These are phyloP conservation scores for Cercospora zeae-maydis DNA, from an alignment of 2,329 filamentous ascomycete genomes.

Conservation along the genomic window DNA sequence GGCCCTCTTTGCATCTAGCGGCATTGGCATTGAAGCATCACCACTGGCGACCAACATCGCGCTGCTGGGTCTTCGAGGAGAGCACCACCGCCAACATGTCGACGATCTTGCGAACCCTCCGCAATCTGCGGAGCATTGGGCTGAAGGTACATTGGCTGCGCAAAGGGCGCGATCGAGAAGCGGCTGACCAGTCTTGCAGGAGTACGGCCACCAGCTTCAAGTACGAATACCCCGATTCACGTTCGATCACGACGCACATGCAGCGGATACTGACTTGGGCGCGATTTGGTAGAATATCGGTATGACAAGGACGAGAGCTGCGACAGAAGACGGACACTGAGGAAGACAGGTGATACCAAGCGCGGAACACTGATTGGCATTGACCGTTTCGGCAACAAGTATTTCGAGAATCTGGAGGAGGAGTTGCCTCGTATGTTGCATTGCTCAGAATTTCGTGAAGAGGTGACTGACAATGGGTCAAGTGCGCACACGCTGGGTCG, in stretches of 20 bases:
- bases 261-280: constrained; percentile 18
- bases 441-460: neutral
- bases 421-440: constrained; percentile 76
- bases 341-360: constrained; percentile 81
- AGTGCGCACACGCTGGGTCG: constrained; percentile 97
- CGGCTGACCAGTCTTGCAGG: constrained; percentile 54
- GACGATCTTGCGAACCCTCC: constrained; percentile 78
- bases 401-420: constrained; percentile 84
- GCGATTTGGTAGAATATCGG: constrained; percentile 35
- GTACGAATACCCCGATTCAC: constrained; percentile 53
- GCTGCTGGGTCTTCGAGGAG: constrained; percentile 14
- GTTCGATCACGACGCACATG: constrained; percentile 7
- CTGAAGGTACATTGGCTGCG: constrained; percentile 63
- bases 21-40: constrained; percentile 1
- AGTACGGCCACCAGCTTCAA: constrained; percentile 88
- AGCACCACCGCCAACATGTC: constrained; percentile 64
- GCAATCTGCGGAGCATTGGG: constrained; percentile 82
- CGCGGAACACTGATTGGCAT: constrained; percentile 77
- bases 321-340: neutral
- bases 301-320: constrained; percentile 22
- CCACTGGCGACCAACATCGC: constrained; percentile 4
- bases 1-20: neutral
- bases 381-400: constrained; percentile 96
- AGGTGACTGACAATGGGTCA: constrained; percentile 13
- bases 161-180: neutral